Percentiles rank a stretch among this genome's conserved stretches.
phyloP scores from a whole-genome alignment of 495 filamentous ascomycete species.

The Annulohypoxylon stygium region DNA sequence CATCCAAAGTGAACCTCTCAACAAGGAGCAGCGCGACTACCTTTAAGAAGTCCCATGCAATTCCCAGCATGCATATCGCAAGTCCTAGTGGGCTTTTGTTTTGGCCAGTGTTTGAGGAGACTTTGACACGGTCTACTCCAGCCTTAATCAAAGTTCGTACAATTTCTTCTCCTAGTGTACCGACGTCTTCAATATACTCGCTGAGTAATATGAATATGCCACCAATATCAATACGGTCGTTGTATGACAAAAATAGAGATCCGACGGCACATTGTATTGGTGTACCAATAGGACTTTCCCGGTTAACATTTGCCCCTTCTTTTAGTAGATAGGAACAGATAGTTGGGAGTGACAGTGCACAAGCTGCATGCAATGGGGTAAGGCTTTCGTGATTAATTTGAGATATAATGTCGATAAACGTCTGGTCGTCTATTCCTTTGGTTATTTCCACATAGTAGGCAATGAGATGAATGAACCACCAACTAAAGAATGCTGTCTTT shows the following conservation, averaged over 20 bases:
- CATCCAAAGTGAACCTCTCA: neutral
- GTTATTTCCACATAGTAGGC: too few species aligned
- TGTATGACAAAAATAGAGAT: neutral
- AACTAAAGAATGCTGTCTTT: neutral
- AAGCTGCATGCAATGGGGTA: conserved; percentile 18
- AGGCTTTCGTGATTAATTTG: neutral
- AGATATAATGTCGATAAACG: neutral
- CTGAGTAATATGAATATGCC: too few species aligned
- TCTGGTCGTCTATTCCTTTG: too few species aligned
- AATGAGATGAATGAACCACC: neutral
- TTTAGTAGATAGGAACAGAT: conserved; percentile 3
- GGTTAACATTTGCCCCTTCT: neutral
- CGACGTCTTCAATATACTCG: too few species aligned
- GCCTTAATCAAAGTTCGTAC: neutral
- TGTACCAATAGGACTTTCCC: conserved; percentile 7
- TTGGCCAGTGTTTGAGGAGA: neutral
- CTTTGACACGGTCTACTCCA: neutral
- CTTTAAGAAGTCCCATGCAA: neutral
- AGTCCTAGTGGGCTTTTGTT: neutral
- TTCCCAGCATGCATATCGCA: neutral
- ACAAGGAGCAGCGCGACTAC: neutral
- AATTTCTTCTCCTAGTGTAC: neutral
- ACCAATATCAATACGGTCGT: too few species aligned
- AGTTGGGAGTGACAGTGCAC: conserved; percentile 3
- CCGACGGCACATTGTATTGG: conserved; percentile 14